phyloP scores from a whole-genome alignment of 192 early-diverging fungal genomes.

The Phycomyces nitens region DNA sequence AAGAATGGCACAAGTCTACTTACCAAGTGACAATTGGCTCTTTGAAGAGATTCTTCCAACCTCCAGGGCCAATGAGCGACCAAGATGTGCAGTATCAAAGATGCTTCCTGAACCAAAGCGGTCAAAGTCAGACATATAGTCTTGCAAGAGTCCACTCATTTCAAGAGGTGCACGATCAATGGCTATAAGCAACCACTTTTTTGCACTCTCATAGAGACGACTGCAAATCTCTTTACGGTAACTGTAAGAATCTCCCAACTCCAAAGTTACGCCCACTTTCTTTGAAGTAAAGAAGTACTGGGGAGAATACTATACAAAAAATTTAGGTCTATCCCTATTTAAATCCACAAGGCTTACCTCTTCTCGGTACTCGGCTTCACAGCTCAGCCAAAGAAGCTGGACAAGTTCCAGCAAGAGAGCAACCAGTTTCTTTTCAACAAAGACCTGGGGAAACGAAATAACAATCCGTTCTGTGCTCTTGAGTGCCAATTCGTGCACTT shows the following conservation, averaged over 20 bases:
- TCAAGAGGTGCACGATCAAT: conserved; percentile 66
- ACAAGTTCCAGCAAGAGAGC: conserved; percentile 80
- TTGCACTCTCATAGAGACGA: conserved; percentile 55
- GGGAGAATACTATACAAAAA: conserved; percentile 53
- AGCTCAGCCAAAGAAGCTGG: conserved; percentile 73
- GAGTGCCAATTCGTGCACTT: conserved; percentile 63
- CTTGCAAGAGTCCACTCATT: conserved; percentile 63
- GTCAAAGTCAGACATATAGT: conserved; percentile 63
- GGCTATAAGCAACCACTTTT: conserved; percentile 63
- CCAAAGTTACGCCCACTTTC: conserved; percentile 59
- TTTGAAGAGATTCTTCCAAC: conserved; percentile 42
- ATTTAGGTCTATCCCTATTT: too few species aligned
- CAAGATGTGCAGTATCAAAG: conserved; percentile 55
- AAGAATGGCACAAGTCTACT: conserved; percentile 2
- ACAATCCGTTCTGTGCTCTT: conserved; percentile 62
- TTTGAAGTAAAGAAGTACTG: conserved; percentile 64
- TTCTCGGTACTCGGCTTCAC: conserved; percentile 72
- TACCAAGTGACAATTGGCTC: conserved; percentile 34
- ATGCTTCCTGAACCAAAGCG: conserved; percentile 52
- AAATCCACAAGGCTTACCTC: conserved; percentile 37
- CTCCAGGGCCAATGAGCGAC: conserved; percentile 67
- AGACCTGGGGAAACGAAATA: conserved; percentile 64
- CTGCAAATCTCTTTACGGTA: conserved; percentile 69
- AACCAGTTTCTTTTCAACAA: conserved; percentile 71
- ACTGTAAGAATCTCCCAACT: conserved; percentile 66